Conservation (phyloP, 257 asterid genomes). For the Solanum gandarillasii region DNA sequence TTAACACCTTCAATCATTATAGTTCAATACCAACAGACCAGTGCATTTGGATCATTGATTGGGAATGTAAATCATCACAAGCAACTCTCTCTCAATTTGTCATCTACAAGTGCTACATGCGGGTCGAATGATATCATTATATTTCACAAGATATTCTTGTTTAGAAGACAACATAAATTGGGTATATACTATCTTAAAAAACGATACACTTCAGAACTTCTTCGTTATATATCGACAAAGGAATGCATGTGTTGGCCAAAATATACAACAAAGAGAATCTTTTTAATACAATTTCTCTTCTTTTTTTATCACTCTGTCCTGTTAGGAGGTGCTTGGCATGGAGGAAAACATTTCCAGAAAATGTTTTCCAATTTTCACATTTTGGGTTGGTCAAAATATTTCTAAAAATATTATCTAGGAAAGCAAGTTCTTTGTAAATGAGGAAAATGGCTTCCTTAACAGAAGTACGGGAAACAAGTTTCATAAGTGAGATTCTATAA, state of each 20-base stretch:
- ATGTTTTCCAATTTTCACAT: not conserved
- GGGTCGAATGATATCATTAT: not conserved
- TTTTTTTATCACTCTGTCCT: not conserved
- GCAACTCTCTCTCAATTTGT: not conserved
- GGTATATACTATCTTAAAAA: not conserved
- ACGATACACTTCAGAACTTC: not conserved
- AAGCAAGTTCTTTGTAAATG: not conserved
- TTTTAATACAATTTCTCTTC: not conserved
- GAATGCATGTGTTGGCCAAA: not conserved
- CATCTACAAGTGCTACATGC: not conserved
- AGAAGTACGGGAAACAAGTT: not conserved
- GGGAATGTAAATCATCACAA: not conserved
- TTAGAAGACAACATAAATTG: not conserved
- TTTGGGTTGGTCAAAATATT: not conserved
- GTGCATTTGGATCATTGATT: not conserved
- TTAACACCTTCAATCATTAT: not conserved
- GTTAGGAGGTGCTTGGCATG: not conserved
- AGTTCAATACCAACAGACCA: not conserved
- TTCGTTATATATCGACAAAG: not conserved
- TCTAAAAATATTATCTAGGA: not conserved
- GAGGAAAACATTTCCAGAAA: not conserved
- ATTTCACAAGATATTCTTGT: not conserved
- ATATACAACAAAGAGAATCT: not conserved
- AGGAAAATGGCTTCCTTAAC: not conserved
- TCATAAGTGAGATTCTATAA: not conserved